phyloP scores from a whole-genome alignment of 2,329 filamentous ascomycete species.

The Aspergillus persii region DNA sequence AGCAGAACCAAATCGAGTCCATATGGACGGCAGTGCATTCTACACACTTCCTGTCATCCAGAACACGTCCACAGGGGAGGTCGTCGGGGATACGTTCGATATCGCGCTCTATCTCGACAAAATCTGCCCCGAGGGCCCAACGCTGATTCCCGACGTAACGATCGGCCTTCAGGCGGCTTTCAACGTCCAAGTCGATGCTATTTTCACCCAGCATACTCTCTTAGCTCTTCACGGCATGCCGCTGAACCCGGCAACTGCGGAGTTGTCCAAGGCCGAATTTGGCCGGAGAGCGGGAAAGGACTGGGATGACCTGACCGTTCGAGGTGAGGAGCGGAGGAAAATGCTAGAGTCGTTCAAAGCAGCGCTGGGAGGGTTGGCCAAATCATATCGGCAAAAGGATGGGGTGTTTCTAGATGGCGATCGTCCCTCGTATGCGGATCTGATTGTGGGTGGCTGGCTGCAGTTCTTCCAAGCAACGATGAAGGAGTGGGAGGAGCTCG shows the following conservation, averaged over 20 bases:
- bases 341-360: background rate
- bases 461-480: conserved; percentile 2
- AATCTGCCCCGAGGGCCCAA: background rate
- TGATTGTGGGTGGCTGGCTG: conserved; percentile 4
- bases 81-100: conserved; percentile 3
- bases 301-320: background rate
- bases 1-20: background rate
- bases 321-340: background rate
- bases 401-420: conserved; percentile 1
- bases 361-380: background rate
- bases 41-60: background rate
- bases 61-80: background rate
- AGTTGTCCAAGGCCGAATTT: conserved; percentile 6
- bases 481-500: conserved; percentile 9
- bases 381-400: background rate
- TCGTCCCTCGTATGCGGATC: background rate
- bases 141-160: background rate
- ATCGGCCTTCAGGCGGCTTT: background rate
- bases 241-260: conserved; percentile 9
- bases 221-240: conserved; percentile 9
- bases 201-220: conserved; percentile 5
- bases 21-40: background rate
- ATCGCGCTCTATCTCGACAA: conserved; percentile 13
- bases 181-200: conserved; percentile 10
- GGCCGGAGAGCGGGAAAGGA: conserved; percentile 3